A percentile compares a stretch with the other conserved stretches of the same genome.
phyloP scores from a whole-genome alignment of 1,284 basidiomycete genomes.

The Meripilus lineatus region DNA sequence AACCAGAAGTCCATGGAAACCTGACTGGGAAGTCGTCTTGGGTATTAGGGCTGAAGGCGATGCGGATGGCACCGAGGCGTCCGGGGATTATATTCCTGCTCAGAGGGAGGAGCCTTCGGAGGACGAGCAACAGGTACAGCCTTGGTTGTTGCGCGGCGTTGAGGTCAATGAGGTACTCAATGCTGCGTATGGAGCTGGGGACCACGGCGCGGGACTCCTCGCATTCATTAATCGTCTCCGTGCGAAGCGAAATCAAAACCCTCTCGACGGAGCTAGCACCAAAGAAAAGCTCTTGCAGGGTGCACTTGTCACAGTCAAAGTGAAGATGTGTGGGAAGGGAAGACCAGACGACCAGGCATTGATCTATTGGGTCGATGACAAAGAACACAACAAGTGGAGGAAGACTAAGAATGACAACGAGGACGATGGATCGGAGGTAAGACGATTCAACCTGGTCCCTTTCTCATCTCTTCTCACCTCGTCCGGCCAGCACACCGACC shows the following conservation, averaged over 20 bases:
- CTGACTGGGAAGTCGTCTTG: conserved; percentile 69
- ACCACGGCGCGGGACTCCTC: conserved; percentile 40
- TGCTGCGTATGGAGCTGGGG: conserved; percentile 35
- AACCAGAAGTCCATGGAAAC: conserved; percentile 65
- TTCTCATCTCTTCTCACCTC: conserved; percentile 6
- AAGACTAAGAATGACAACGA: conserved; percentile 22
- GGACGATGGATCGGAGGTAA: conserved; percentile 20
- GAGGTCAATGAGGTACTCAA: conserved; percentile 41
- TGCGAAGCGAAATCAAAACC: conserved; percentile 42
- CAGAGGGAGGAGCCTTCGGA: conserved; percentile 38
- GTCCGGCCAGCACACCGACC: conserved; percentile 39
- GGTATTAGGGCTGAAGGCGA: conserved; percentile 30
- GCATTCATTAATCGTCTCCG: conserved; percentile 57
- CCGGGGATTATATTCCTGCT: conserved; percentile 34
- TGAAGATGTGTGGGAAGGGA: conserved; percentile 63
- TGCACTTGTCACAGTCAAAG: conserved; percentile 61
- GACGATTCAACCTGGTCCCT: not conserved
- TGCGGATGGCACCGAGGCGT: conserved; percentile 15
- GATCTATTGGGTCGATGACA: conserved; percentile 58
- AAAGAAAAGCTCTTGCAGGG: conserved; percentile 43
- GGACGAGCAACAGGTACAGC: conserved; percentile 17
- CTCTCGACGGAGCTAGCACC: conserved; percentile 29
- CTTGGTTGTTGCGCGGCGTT: conserved; percentile 68
- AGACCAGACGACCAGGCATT: conserved; percentile 68
- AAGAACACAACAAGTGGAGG: conserved; percentile 43